Base-by-base conservation (phyloP, 2,329 filamentous ascomycete genomes). In the Grosmannia huntii region DNA sequence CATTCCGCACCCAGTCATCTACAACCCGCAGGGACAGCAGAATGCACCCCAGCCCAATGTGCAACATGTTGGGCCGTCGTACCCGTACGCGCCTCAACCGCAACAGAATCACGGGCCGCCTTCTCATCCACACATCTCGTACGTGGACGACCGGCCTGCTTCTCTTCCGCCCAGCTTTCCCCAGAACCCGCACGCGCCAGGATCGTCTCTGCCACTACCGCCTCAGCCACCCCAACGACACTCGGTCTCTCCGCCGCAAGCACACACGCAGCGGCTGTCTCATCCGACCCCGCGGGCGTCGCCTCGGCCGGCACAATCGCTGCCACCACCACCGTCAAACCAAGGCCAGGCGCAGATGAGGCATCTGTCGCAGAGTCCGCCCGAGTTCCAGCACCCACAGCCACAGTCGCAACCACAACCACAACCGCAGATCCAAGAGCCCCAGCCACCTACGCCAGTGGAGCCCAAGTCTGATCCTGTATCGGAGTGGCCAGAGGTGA, bases 1-100 rank as follows among this genome's bases (percentile, higher is more conserved):
- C 68, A 89, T 95, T 77, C 84, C 88, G 3, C 90, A 94, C 62
- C 88, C 88, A 46, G 83, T 87, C 38, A 89, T 95, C 64, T 96
- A 95, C 72, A 89, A 90, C 66, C 83, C 83, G 11, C 86, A 78
- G 60, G 73, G 72, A 12, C 57, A 76, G 65, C 74, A 69, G 52
- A 71, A 70, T 49, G 73, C n/a, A 19, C 50, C 21, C 3, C 74
- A 69, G 53, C 67, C 67, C 41, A 67, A 66, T 60, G 68, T 70
- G 51, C 51, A 33, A 21, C 53, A 54, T 19, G 16, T 16, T 16
- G 49, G 44, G 60, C 54, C 25, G 7, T 48, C 21, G 10, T 67
- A 71, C 31, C 75, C 76, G 57, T 67, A 65, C 51, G 66, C 68
- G 55, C 61, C 64, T 10, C 70, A 70, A n/a, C n/a, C n/a, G n/a